phyloP scores from a whole-genome alignment of 1,284 basidiomycete species.

The Cutaneotrichosporon sp. region DNA sequence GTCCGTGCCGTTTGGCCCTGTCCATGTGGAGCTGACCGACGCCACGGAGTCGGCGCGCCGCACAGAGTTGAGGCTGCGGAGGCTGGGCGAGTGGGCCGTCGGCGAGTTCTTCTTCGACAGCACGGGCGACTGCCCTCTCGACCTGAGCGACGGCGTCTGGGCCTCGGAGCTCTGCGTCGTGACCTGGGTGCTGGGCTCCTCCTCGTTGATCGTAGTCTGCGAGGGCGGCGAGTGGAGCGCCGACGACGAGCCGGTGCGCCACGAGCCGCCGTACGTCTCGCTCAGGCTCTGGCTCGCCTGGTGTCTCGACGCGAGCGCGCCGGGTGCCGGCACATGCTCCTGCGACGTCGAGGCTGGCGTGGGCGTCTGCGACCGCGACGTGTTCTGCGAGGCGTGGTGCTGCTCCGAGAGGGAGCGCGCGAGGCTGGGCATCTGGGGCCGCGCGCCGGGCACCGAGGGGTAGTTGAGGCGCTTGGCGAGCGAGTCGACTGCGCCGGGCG shows the following conservation, averaged over 20 bases:
- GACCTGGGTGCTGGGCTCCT: background rate
- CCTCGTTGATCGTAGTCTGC: slow-evolving; percentile 6
- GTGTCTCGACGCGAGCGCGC: slow-evolving; percentile 17
- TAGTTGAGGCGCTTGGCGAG: slow-evolving; percentile 3
- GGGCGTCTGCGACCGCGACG: slow-evolving; percentile 8
- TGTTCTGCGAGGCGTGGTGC: slow-evolving; percentile 2
- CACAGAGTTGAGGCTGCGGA: background rate
- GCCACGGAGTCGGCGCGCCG: slow-evolving; percentile 6
- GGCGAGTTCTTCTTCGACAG: background rate
- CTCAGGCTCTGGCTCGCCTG: slow-evolving; percentile 17
- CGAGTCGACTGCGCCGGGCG: background rate
- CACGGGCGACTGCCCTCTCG: background rate
- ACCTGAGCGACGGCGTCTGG: background rate
- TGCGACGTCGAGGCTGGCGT: background rate
- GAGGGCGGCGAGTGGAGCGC: slow-evolving; percentile 9
- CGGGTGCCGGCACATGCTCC: slow-evolving; percentile 14
- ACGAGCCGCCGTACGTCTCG: slow-evolving; percentile 1
- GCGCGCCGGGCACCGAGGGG: background rate
- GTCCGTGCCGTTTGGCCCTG: slow-evolving; percentile 4
- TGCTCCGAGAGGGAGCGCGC: slow-evolving; percentile 14
- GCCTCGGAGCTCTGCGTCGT: background rate
- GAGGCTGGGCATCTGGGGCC: slow-evolving; percentile 6
- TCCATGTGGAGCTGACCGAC: slow-evolving; percentile 21
- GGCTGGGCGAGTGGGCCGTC: slow-evolving; percentile 1
- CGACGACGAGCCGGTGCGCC: slow-evolving; percentile 6